Evolutionary conservation across 805 yeast species (phyloP), one percentile per base, ranked within the genome.

Genomic region (Hemisphaericaspora nanyangensis): DNA sequence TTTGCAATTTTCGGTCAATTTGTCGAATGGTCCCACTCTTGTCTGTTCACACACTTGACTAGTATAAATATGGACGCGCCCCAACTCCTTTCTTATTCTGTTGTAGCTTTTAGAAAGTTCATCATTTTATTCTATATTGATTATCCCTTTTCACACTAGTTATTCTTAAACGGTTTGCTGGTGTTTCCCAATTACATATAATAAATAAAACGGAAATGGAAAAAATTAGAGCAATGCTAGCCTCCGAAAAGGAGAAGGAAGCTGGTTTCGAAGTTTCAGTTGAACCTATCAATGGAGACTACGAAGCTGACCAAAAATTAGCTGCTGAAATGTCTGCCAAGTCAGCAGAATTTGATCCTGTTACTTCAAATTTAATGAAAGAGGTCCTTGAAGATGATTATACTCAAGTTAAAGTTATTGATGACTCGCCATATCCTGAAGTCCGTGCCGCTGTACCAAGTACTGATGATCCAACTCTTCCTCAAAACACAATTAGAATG

Each of bases 371-470:
- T 27, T 37, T 59, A 32, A 48, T 44, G 6, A 35, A 54, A 34
- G 59, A 50, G 5, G 44, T 57, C 20, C 29, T 50, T 22, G 52
- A 49, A 7, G 67, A 61, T 43, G 71, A 62, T 20, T 66, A 65
- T 38, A 65, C 68, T 35, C 75, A 74, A 17, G 63, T 67, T 24
- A 49, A 59, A 22, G 63, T 65, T 54, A 60, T 72, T 47, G 67
- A 56, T 42, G 54, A 55, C 37, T 62, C 68, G 16, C 84, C 85
- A 7, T 80, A 80, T 52, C 77, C 83, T 1, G 86, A 80, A 56
- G 85, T 80, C 16, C 70, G 87, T 55, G 75, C 85, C 19, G 74
- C 80, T 17, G 77, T 77, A 27, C 73, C 79, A 6, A 66, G 74
- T 7, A 54, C 60, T 7, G 82, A 77, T 51, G 81, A 78, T 54